Evolutionary conservation across 768 basidiomycete species (phyloP).

Genomic region (Xerocomus potaroensis): DNA sequence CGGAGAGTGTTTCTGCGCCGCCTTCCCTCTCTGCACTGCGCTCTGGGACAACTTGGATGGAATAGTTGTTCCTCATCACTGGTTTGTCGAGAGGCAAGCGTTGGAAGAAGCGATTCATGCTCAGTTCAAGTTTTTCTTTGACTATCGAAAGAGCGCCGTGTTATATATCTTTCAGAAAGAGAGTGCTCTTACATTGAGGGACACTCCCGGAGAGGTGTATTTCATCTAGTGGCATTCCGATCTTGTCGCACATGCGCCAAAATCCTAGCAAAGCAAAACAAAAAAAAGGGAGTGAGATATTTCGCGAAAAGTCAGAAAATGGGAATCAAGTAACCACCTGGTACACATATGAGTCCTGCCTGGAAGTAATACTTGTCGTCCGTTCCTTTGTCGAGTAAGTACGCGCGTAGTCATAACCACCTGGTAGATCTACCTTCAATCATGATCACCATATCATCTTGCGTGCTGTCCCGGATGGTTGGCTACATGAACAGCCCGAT

Average conservation of each 20-base stretch:
- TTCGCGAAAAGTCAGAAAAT: neutral
- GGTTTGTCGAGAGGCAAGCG: conserved; percentile 65
- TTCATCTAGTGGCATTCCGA: conserved; percentile 67
- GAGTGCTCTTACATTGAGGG: conserved; percentile 56
- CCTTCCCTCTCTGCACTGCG: conserved; percentile 4
- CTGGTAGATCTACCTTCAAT: conserved; percentile 42
- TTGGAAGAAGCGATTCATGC: conserved; percentile 70
- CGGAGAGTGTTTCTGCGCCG: conserved; percentile 15
- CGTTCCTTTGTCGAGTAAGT: conserved; percentile 42
- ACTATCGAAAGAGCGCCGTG: conserved; percentile 35
- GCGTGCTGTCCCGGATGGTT: conserved; percentile 33
- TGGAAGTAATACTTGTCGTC: conserved; percentile 76
- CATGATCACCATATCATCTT: conserved; percentile 61
- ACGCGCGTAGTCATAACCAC: neutral
- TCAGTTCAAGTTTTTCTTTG: conserved; percentile 56
- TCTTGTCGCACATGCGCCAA: conserved; percentile 80
- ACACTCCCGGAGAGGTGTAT: conserved; percentile 65
- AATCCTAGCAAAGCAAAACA: conserved; percentile 46
- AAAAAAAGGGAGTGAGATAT: too few relatives aligned
- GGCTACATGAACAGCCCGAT: neutral
- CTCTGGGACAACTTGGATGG: conserved; percentile 36
- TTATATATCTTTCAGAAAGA: neutral
- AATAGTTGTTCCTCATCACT: conserved; percentile 70
- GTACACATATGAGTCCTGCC: conserved; percentile 64
- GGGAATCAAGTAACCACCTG: conserved; percentile 41